phyloP scores from a whole-genome alignment of 169 alveolate genomes.

The Cytauxzoon felis region DNA sequence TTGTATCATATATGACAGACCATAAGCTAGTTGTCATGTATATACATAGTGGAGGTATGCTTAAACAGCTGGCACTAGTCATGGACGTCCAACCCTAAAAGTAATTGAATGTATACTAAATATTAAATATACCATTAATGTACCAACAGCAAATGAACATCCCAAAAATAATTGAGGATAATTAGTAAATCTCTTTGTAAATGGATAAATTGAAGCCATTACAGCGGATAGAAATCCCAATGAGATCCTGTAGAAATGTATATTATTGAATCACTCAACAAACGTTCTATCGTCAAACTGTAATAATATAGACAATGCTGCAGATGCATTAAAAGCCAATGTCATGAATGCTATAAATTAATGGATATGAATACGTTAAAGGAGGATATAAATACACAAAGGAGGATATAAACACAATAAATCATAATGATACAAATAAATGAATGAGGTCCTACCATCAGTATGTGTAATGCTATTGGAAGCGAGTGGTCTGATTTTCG shows the following conservation, averaged over 20 bases:
- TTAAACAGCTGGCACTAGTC: conserved; percentile 41
- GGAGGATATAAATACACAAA: conserved; percentile 18
- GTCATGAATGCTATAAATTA: conserved; percentile 28
- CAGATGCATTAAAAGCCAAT: conserved; percentile 31
- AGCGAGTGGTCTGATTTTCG: conserved; percentile 91
- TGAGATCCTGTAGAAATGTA: conserved; percentile 9
- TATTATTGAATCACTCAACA: neutral
- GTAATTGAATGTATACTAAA: conserved; percentile 9
- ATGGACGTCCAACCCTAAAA: conserved; percentile 69
- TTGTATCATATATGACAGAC: conserved; percentile 90
- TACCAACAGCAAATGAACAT: conserved; percentile 86
- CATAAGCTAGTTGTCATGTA: conserved; percentile 75
- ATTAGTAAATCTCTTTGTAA: conserved; percentile 83
- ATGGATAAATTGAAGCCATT: conserved; percentile 83
- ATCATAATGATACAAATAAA: no score
- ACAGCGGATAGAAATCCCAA: conserved; percentile 73
- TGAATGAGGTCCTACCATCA: conserved; percentile 67
- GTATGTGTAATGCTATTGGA: conserved; percentile 76
- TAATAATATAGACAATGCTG: conserved; percentile 37
- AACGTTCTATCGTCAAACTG: conserved; percentile 44
- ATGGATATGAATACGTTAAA: neutral
- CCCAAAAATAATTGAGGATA: conserved; percentile 90
- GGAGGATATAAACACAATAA: conserved; percentile 17
- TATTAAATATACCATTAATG: conserved; percentile 67
- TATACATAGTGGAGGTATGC: conserved; percentile 56